Evolutionary conservation across 805 yeast species (phyloP), one percentile per base, ranked within the genome.

Genomic region (Millerago galiae): DNA sequence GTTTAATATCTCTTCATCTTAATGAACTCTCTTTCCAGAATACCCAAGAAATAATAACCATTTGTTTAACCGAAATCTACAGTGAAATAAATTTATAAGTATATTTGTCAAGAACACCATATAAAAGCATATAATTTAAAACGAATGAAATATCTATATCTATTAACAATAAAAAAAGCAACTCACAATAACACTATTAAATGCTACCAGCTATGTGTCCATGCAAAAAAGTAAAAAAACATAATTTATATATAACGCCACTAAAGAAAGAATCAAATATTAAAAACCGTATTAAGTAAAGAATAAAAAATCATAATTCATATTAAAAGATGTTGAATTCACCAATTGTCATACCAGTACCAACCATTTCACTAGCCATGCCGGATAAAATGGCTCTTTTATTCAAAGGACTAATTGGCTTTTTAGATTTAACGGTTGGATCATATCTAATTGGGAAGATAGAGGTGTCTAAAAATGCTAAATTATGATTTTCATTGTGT

Each of bases 331-430:
- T 48, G 32, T 46, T 49, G 35, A 56, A 55, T 26, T 56, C 60
- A 45, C 52, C 52, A 38, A 49, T 36, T 12, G 50, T 38, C 38
- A 57, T 44, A 38, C 59, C 61, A 34, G 57, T 54, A 34, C 61
- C 61, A 47, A 57, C 61, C 61, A 57, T 57, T 35, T 57, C 59
- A 36, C 54, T 48, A 7, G 60, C 60, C 44, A 39, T 52, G 30
- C 61, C 61, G 6, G 56, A 45, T 28, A 50, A 34, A 26, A 57
- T 53, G 5, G 61, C 60, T 45, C 61, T 53, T 55, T 57, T 57
- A 32, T 54, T 54, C 40, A 55, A 42, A 9, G 60, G 60, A 40
- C 57, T 53, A 13, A 56, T 27, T 16, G 32, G 21, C 13, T 40
- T 42, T 24, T 35, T 31, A 8, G 32, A 34, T 27, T 35, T 47